These are phyloP conservation scores for Trichoderma hamatum DNA, from an alignment of 2,329 filamentous ascomycete genomes.

Conservation along the genomic window DNA sequence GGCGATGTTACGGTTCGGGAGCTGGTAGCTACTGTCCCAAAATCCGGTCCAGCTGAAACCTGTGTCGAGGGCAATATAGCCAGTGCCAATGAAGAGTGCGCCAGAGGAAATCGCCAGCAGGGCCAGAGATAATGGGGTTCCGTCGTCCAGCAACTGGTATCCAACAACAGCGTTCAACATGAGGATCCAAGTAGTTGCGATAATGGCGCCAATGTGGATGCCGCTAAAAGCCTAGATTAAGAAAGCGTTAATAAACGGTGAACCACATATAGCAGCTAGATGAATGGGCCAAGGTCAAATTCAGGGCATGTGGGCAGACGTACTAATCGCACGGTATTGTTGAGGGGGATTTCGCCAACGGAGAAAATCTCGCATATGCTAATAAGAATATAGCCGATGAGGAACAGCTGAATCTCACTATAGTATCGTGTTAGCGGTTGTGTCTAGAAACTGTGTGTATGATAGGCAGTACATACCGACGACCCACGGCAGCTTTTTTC, in stretches of 20 bases:
- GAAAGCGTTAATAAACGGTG: conserved; percentile 30
- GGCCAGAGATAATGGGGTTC: conserved; percentile 79
- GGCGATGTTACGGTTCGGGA: conserved; percentile 73
- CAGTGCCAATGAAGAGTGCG: conserved; percentile 82
- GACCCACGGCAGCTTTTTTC: conserved; percentile 91
- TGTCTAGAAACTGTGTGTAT: too few species aligned
- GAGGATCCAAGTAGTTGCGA: conserved; percentile 86
- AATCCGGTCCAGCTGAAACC: conserved; percentile 82
- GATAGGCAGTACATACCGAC: conserved; percentile 63
- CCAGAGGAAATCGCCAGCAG: conserved; percentile 72
- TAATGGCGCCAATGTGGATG: conserved; percentile 86
- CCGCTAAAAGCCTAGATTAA: conserved; percentile 76
- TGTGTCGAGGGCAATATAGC: conserved; percentile 94
- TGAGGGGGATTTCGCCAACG: conserved; percentile 83
- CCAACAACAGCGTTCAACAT: conserved; percentile 91
- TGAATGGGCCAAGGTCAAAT: neutral
- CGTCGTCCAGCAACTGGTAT: conserved; percentile 91
- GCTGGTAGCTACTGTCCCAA: conserved; percentile 64
- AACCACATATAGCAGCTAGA: neutral
- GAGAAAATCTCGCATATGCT: conserved; percentile 97
- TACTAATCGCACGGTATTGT: conserved; percentile 71
- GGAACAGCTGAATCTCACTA: conserved; percentile 96
- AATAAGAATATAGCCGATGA: conserved; percentile 82
- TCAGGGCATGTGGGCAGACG: conserved; percentile 38
- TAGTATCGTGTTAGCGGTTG: conserved; percentile 25